Evolutionary conservation across 257 asterid species (phyloP).

Genomic region (Plantago ovata): DNA sequence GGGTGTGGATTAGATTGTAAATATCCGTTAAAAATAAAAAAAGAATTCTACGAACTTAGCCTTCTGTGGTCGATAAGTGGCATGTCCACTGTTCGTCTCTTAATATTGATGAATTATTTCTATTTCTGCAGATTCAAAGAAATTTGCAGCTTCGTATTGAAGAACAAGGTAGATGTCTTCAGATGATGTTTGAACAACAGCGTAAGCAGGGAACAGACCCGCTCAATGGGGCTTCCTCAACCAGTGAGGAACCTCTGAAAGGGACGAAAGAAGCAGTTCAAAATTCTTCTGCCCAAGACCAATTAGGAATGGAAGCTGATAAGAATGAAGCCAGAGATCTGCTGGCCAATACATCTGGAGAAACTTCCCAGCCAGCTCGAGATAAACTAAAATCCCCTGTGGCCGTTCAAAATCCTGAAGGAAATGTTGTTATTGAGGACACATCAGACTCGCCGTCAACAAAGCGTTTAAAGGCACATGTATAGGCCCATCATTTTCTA

Average conservation of each 20-base stretch:
- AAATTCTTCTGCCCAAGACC: constrained; percentile 31
- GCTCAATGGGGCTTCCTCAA: constrained; percentile 47
- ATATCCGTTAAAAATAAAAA: no score
- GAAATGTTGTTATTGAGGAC: constrained; percentile 12
- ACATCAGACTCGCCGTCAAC: constrained; percentile 41
- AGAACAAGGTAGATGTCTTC: constrained; percentile 82
- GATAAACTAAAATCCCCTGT: constrained; percentile 36
- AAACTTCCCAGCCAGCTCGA: constrained; percentile 25
- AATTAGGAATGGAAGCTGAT: constrained; percentile 21
- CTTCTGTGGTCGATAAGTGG: not conserved
- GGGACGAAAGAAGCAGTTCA: constrained; percentile 30
- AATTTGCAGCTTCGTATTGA: constrained; percentile 87
- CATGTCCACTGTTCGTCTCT: not conserved
- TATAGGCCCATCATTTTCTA: constrained; percentile 15
- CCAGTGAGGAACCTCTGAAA: constrained; percentile 27
- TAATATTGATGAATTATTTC: not conserved
- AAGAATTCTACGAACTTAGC: not conserved
- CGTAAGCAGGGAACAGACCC: constrained; percentile 54
- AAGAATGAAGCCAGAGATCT: constrained; percentile 21
- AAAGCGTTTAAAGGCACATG: constrained; percentile 60
- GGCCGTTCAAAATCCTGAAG: constrained; percentile 29
- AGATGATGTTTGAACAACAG: constrained; percentile 93
- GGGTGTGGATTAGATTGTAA: no score
- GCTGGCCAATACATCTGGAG: constrained; percentile 20
- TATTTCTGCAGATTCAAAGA: constrained; percentile 72